Evolutionary conservation across 2,329 filamentous ascomycete genomes (phyloP).

Genomic region (Colletotrichum sojae): DNA sequence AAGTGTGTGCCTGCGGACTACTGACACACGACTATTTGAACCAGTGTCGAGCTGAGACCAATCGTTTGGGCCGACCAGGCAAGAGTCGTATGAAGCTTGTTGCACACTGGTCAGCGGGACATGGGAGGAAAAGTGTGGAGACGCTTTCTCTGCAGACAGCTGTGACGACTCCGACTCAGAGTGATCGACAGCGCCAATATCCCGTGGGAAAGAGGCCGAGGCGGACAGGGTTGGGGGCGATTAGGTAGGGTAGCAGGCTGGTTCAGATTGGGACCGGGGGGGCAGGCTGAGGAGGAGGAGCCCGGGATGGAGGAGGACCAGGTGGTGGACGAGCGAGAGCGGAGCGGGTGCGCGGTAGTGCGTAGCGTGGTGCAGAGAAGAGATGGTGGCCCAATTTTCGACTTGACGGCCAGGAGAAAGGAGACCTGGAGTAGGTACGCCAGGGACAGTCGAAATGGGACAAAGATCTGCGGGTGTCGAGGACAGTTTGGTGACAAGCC

Average conservation of each 20-base stretch:
- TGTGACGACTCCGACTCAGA: constrained; percentile 67
- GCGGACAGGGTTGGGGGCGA: constrained; percentile 60
- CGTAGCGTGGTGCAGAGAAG: constrained; percentile 34
- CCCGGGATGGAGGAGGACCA: constrained; percentile 28
- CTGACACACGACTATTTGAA: constrained; percentile 42
- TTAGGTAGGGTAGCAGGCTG: constrained; percentile 57
- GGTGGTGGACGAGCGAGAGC: constrained; percentile 34
- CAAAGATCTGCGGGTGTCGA: constrained; percentile 36
- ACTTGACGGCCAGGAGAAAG: constrained; percentile 37
- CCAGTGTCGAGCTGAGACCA: constrained; percentile 54
- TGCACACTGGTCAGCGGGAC: constrained; percentile 59
- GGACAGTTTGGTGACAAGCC: constrained; percentile 36
- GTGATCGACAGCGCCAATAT: constrained; percentile 69
- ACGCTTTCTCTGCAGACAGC: constrained; percentile 50
- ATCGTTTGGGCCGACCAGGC: constrained; percentile 54
- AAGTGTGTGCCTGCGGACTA: constrained; percentile 43
- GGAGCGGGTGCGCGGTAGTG: constrained; percentile 36
- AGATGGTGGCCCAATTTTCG: constrained; percentile 39
- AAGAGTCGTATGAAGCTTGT: constrained; percentile 59
- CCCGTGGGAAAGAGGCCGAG: constrained; percentile 63
- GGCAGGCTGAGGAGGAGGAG: constrained; percentile 52
- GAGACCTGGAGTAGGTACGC: constrained; percentile 37
- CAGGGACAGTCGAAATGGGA: constrained; percentile 34
- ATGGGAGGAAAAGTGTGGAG: constrained; percentile 51
- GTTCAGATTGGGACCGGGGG: constrained; percentile 46